Base-by-base conservation (phyloP, 208 protist genomes). In the Kentomonas sorsogonicus region DNA sequence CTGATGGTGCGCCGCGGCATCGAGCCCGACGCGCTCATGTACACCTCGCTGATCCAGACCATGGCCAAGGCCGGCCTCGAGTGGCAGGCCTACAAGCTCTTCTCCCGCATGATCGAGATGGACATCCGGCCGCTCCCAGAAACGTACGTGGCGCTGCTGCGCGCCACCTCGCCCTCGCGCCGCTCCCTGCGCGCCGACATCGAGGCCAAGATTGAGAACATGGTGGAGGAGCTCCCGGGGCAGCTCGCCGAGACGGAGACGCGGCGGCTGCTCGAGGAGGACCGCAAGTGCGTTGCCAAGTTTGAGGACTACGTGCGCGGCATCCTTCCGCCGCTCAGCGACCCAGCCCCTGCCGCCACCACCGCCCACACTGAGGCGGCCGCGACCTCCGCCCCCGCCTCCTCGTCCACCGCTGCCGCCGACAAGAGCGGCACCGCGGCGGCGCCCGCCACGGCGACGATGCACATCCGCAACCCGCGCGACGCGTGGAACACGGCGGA, bases 31-130 rank as follows among this genome's bases (percentile, higher is more conserved):
- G 88, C 77, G 30, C 71, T 93, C 31, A 94, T 91, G 84, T 96
- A 96, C 79, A 96, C 85, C n/a, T 80, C 82, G 1, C 75, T 96
- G 33, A 95, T 96, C 53, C 64, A 72, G 20, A 93, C 77, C 33
- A 96, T 96, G 91, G 91, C 73, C 20, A 68, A 74, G 0, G 88
- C 88, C 9, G 66, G 77, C 6, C 59, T 95, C 31, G 91, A 96
- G 77, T 94, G 88, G 86, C 88, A 94, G 77, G 91, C 91, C 25
- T 96, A 94, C 66, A 96, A 96, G 65, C 73, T 96, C 20, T 96
- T 96, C 60, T 93, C 88, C 13, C 79, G 91, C 33, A 96, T 96
- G 91, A 60, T 96, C 18, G 88, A 96, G 66, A 65, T 79, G 41
- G 60, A 81, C 34, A 67, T 96, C 11, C 74, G 74, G 20, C 91